A percentile compares a stretch with the other conserved stretches of the same genome.
phyloP scores from a whole-genome alignment of 1,284 basidiomycete genomes.

The Cystobasidium slooffiae region DNA sequence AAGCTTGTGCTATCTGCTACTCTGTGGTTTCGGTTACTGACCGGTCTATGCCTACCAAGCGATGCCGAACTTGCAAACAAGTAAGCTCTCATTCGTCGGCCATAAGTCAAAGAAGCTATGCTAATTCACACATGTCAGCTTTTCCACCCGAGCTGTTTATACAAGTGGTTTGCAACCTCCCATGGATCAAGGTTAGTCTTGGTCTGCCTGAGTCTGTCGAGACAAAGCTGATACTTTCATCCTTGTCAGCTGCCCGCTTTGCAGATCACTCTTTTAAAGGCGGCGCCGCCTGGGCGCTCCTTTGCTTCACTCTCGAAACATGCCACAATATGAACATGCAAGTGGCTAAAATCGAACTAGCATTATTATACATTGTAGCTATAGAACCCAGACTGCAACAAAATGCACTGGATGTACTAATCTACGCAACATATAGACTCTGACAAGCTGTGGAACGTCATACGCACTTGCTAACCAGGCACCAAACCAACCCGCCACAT shows the following conservation, averaged over 20 bases:
- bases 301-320: too few species aligned
- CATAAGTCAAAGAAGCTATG: not conserved
- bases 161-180: constrained; percentile 63
- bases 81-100: not conserved
- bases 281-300: too few species aligned
- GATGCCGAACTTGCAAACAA: constrained; percentile 70
- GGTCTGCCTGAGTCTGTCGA: constrained; percentile 66
- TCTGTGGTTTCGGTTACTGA: constrained; percentile 94
- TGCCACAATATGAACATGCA: too few species aligned
- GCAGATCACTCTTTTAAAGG: constrained; percentile 65
- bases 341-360: too few species aligned
- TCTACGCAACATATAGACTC: too few species aligned
- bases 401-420: too few species aligned
- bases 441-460: too few species aligned
- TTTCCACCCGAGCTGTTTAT: constrained; percentile 91
- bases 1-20: constrained; percentile 80
- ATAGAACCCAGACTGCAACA: too few species aligned
- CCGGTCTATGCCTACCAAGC: constrained; percentile 83
- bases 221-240: constrained; percentile 54
- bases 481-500: too few species aligned
- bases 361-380: too few species aligned
- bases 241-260: constrained; percentile 89
- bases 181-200: constrained; percentile 39
- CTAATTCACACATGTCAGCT: constrained; percentile 71
- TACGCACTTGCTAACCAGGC: too few species aligned